Conservation (phyloP, 148 eudicot genomes). For the Fagopyrum homotropicum region DNA sequence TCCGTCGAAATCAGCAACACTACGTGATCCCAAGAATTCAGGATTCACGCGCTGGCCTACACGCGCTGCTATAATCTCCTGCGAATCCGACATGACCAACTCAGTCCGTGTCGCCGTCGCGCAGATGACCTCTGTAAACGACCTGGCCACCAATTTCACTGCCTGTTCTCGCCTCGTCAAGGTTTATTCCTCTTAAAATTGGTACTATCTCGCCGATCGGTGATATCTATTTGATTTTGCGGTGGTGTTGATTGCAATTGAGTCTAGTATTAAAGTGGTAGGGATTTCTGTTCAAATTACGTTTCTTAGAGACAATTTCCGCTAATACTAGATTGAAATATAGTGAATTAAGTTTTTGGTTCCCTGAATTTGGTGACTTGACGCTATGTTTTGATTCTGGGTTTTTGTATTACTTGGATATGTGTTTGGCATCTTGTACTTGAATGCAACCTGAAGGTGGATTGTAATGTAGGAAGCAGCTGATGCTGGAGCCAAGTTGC, state of each 20-base stretch:
- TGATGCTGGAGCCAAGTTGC: slow-evolving; percentile 79
- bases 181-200: slow-evolving; percentile 20
- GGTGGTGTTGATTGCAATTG: not conserved
- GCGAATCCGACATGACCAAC: slow-evolving; percentile 48
- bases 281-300: not conserved
- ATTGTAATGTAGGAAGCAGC: slow-evolving; percentile 57
- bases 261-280: not conserved
- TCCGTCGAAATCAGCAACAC: not conserved
- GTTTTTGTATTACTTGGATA: not conserved
- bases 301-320: not conserved
- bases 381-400: not conserved
- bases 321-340: not conserved
- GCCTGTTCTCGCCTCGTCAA: slow-evolving; percentile 77
- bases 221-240: not conserved
- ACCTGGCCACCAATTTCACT: slow-evolving; percentile 67
- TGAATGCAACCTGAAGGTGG: not conserved
- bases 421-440: not conserved
- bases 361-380: not conserved
- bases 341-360: not conserved
- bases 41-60: not conserved
- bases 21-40: not conserved
- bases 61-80: slow-evolving; percentile 16
- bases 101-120: slow-evolving; percentile 78
- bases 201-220: not conserved
- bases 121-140: slow-evolving; percentile 88